Base-by-base conservation (phyloP, 768 basidiomycete species). In the Mycena belliarum region DNA sequence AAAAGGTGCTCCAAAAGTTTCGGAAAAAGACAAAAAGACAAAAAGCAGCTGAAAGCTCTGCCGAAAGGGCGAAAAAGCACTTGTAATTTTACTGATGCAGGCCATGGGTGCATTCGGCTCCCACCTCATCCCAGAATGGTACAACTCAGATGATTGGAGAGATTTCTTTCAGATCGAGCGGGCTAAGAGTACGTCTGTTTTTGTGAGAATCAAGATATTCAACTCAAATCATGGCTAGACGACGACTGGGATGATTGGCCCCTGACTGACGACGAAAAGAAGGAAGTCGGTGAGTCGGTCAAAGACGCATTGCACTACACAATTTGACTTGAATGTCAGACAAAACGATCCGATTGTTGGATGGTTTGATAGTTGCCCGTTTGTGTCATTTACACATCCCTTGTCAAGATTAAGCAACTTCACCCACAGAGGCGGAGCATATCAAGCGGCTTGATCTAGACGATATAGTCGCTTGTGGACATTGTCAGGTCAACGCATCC, bases 111-210 rank as follows among this genome's bases (percentile, higher is more conserved):
- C 43, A 1, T 40, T 58, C 21, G 23, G 20, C 10, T 29, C 26
- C 26, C n/a, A 6, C 9, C 12, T 37, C 44, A 33, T 52, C 3
- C 45, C 50, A 1, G 12, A 33, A 7, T 58, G 57, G 57, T 58
- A 58, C 45, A 52, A 47, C 10, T 52, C 57, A 2, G 29, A 58
- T 23, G 20, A 28, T 23, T 58, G 57, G 57, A 20, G 26, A n/a
- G 28, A 52, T 14, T 48, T 58, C 20, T 23, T 58, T 10, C 20
- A 48, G 18, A 20, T 7, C 8, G 57, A 58, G 29, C 29, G 29
- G 29, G 29, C 29, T 32, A 32, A 32, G 29, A 32, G 29, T 32
- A 32, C 29, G 29, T 32, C 29, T 32, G 29, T 32, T 32, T 32
- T 12, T 32, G 29, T 32, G 29, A 32, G 29, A 32, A 32, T 32